Evolutionary conservation across 495 filamentous ascomycete species (phyloP).

Genomic region (Neurospora sublineolata): DNA sequence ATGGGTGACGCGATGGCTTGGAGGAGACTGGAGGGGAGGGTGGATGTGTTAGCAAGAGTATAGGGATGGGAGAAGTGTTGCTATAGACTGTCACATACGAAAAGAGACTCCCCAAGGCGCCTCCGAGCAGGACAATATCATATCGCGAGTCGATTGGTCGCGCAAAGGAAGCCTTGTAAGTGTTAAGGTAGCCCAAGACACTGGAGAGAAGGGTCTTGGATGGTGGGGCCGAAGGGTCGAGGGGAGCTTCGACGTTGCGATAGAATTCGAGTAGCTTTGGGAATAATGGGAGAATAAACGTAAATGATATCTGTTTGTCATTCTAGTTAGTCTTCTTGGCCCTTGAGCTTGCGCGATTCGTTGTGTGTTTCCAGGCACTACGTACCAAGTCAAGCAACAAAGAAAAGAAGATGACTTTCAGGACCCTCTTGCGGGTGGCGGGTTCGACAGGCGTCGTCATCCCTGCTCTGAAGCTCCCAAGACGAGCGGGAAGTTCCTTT

Average conservation of each 20-base stretch:
- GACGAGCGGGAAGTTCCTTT: neutral
- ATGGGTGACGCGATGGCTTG: slow-evolving; percentile 89
- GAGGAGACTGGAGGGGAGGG: slow-evolving; percentile 38
- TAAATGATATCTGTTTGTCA: slow-evolving; percentile 40
- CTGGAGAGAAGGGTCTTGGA: slow-evolving; percentile 55
- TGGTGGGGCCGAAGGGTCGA: slow-evolving; percentile 38
- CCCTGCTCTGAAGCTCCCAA: slow-evolving; percentile 3
- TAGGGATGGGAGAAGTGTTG: neutral
- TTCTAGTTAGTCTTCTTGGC: slow-evolving; percentile 6
- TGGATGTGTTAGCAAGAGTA: slow-evolving; percentile 2
- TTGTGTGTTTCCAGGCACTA: neutral
- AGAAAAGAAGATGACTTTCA: slow-evolving; percentile 57
- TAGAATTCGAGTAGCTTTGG: slow-evolving; percentile 93
- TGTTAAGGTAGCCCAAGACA: slow-evolving; percentile 74
- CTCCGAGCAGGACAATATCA: slow-evolving; percentile 92
- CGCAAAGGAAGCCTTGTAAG: slow-evolving; percentile 90
- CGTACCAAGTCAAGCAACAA: slow-evolving; percentile 43
- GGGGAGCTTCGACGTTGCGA: slow-evolving; percentile 51
- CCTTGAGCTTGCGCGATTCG: slow-evolving; percentile 11
- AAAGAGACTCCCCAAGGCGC: slow-evolving; percentile 87
- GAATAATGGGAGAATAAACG: slow-evolving; percentile 96
- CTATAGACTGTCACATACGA: slow-evolving; percentile 32
- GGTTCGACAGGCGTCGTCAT: slow-evolving; percentile 36
- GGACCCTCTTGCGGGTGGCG: slow-evolving; percentile 60
- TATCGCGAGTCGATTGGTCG: slow-evolving; percentile 91